phyloP scores from a whole-genome alignment of 345 rosid species.

The Raphanus sativus region DNA sequence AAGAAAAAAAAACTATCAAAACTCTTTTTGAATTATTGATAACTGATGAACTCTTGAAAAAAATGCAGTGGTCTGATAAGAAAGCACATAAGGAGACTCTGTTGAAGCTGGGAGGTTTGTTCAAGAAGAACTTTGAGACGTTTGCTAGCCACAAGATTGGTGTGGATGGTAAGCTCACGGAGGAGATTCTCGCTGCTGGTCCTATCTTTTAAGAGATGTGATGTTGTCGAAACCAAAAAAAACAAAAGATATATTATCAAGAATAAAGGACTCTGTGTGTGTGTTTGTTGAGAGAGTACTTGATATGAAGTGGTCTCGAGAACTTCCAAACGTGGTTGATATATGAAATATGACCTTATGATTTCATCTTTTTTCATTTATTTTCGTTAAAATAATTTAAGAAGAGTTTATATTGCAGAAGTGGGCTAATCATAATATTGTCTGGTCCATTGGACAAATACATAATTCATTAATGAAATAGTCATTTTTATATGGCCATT shows the following conservation, averaged over 20 bases:
- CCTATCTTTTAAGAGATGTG: conserved; percentile 47
- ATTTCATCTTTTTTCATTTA: not conserved
- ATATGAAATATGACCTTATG: conserved; percentile 2
- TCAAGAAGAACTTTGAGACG: conserved; percentile 74
- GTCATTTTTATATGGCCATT: too few species aligned
- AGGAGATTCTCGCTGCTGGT: conserved; percentile 87
- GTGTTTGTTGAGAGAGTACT: not conserved
- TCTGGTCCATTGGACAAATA: too few species aligned
- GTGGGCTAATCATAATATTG: too few species aligned
- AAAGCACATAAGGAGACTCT: conserved; percentile 66
- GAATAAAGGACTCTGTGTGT: conserved; percentile 16
- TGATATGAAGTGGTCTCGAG: not conserved
- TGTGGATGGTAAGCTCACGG: conserved; percentile 64
- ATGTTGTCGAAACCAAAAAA: not conserved
- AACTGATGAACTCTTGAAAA: not conserved
- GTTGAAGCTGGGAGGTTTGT: conserved; percentile 82
- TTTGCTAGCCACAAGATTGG: conserved; percentile 84
- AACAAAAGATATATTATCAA: not conserved
- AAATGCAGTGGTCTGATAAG: conserved; percentile 78
- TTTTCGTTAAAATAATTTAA: too few species aligned
- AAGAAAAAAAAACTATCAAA: not conserved
- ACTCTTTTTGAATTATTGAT: not conserved
- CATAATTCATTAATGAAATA: too few species aligned
- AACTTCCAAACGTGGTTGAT: not conserved
- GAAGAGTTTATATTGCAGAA: too few species aligned